Evolutionary conservation across 2,329 filamentous ascomycete genomes (phyloP), one percentile per base, ranked within the genome.

Genomic region (Pseudogymnoascus sp.): DNA sequence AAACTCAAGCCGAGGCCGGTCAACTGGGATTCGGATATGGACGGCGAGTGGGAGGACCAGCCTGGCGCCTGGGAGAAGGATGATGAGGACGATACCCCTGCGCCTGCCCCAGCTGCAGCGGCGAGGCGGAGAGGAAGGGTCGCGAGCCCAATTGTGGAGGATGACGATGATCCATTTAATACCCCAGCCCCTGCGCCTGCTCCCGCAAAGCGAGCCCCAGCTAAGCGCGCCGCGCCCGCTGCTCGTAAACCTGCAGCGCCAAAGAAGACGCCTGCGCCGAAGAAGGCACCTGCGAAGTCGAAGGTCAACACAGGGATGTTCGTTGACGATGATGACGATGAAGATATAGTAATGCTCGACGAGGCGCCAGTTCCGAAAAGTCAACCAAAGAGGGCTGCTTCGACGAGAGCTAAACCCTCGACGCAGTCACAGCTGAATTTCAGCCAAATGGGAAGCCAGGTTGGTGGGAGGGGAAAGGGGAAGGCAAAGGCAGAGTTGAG

Each of bases 21-120:
- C 9, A 81, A 80, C 2, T 97, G 93, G 92, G 91, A 97, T 71
- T 90, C 86, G n/a, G 93, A 97, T 67, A 78, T 93, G 25, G 88
- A 96, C 60, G 95, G 93, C 0, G 82, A 82, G 60, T 97, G 93
- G 93, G 88, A 88, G 65, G 89, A 95, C 59, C 86, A 91, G 64
- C 85, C 89, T 0, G 87, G 84, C 6, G 90, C 88, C 1, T 74
- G 86, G 4, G 80, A 86, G 49, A 69, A 72, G 3, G 70, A 72
- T 9, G 72, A 78, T 18, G 76, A 82, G 65, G 77, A 80, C 56
- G 82, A 79, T 14, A 78, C 78, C 12, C 75, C 77, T 43, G 68
- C 64, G 31, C 71, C 72, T 62, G 67, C 68, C 64, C 60, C 67
- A 66, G 67, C 66, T 62, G 73, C 72, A 11, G 69, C 72, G 43